Conservation (phyloP, 1,284 basidiomycete species). For the Cryptococcus sp. region DNA sequence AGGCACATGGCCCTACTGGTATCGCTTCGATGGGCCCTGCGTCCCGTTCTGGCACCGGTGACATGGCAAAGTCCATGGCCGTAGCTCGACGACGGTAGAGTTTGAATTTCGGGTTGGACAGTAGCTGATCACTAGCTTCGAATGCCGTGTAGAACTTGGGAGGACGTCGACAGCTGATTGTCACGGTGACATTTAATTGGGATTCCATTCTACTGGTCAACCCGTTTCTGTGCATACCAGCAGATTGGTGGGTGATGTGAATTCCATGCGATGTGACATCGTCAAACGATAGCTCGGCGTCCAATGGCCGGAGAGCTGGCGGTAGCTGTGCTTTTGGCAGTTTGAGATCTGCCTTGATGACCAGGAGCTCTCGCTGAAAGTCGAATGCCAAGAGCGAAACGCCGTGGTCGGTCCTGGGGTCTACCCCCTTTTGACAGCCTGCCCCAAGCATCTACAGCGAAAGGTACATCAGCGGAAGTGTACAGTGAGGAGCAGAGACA, state of each 20-base stretch:
- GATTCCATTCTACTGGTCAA: not conserved
- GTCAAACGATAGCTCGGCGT: conserved; percentile 43
- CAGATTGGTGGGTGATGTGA: conserved; percentile 14
- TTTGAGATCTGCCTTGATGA: conserved; percentile 27
- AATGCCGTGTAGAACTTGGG: conserved; percentile 41
- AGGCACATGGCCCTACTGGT: conserved; percentile 37
- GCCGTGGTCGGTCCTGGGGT: conserved; percentile 3
- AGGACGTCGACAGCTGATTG: conserved; percentile 39
- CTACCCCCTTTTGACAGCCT: conserved; percentile 20
- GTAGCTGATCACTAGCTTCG: conserved; percentile 17
- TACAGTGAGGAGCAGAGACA: not conserved
- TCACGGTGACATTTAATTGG: conserved; percentile 29
- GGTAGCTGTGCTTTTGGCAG: conserved; percentile 21
- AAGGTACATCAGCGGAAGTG: not conserved
- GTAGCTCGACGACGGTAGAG: conserved; percentile 41
- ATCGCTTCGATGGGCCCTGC: conserved; percentile 37
- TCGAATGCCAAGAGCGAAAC: conserved; percentile 43
- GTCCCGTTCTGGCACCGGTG: conserved; percentile 29
- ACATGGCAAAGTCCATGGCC: conserved; percentile 41
- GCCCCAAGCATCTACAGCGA: conserved; percentile 31
- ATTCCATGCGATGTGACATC: conserved; percentile 44
- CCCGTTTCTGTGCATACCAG: not conserved
- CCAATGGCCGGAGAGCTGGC: conserved; percentile 35
- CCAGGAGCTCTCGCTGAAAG: conserved; percentile 34
- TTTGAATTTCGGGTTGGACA: not conserved